phyloP scores from a whole-genome alignment of 495 filamentous ascomycete genomes.

The Penicillium cosmopolitanum region DNA sequence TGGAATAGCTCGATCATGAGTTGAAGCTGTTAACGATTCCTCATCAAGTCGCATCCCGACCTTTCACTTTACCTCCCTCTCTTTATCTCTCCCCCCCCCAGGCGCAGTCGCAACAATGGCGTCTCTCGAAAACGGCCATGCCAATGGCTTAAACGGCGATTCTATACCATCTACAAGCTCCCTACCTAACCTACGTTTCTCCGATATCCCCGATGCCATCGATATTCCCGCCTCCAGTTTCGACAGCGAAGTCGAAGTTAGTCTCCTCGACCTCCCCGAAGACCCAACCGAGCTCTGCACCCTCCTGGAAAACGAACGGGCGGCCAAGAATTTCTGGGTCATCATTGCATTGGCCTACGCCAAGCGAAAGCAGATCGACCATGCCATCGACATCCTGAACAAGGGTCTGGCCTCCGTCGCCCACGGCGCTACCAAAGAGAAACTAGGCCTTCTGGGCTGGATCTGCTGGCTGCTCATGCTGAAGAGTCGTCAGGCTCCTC shows the following conservation, averaged over 20 bases:
- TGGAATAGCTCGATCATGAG: slow-evolving; percentile 40
- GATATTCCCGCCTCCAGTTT: slow-evolving; percentile 86
- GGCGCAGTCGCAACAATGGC: slow-evolving; percentile 49
- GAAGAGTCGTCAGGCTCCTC: slow-evolving; percentile 90
- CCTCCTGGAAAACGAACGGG: slow-evolving; percentile 87
- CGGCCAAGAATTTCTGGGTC: slow-evolving; percentile 90
- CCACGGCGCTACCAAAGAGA: slow-evolving; percentile 75
- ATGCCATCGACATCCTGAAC: slow-evolving; percentile 90
- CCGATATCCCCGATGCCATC: slow-evolving; percentile 84
- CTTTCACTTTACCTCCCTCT: slow-evolving; percentile 3
- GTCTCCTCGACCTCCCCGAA: slow-evolving; percentile 85
- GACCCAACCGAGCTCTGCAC: slow-evolving; percentile 96
- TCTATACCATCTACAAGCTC: slow-evolving; percentile 26
- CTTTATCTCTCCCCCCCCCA: slow-evolving; percentile 6
- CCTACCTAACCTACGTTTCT: slow-evolving; percentile 63
- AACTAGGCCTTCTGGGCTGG: slow-evolving; percentile 78
- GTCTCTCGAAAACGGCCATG: slow-evolving; percentile 54
- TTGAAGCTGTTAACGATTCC: slow-evolving; percentile 30
- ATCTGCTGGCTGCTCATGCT: slow-evolving; percentile 91
- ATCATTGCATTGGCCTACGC: slow-evolving; percentile 95
- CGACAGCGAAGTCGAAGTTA: slow-evolving; percentile 89
- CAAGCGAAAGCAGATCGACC: slow-evolving; percentile 89
- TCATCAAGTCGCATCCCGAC: slow-evolving; percentile 21
- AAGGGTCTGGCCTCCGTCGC: slow-evolving; percentile 78
- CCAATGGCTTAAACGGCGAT: slow-evolving; percentile 53